Evolutionary conservation across 1,284 basidiomycete species (phyloP).

Genomic region (Papiliotrema fonsecae): DNA sequence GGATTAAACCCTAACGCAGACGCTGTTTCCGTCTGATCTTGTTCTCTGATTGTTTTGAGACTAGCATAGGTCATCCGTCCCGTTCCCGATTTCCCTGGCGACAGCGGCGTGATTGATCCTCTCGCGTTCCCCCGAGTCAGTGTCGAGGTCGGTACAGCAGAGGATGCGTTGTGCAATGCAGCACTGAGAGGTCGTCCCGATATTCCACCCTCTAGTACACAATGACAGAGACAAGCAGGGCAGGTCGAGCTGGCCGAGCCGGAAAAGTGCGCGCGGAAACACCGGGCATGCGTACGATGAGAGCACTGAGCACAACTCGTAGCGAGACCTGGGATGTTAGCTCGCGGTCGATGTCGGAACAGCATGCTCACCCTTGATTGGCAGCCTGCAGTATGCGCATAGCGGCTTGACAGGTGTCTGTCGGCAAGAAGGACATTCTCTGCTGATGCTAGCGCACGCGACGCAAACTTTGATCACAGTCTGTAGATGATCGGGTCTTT

Average conservation of each 20-base stretch:
- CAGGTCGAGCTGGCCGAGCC: slow-evolving; percentile 19
- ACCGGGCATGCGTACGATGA: slow-evolving; percentile 64
- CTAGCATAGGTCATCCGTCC: not conserved
- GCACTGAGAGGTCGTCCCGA: slow-evolving; percentile 10
- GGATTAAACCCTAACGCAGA: slow-evolving; percentile 4
- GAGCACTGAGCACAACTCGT: slow-evolving; percentile 61
- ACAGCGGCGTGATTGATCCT: not conserved
- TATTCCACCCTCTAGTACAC: slow-evolving; percentile 18
- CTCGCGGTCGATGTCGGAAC: not conserved
- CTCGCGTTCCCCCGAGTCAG: not conserved
- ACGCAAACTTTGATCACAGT: slow-evolving; percentile 16
- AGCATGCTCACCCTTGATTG: slow-evolving; percentile 61
- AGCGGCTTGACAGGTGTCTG: slow-evolving; percentile 51
- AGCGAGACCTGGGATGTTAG: slow-evolving; percentile 58
- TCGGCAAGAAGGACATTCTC: slow-evolving; percentile 55
- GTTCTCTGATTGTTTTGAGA: slow-evolving; percentile 4
- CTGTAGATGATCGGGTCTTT: not conserved
- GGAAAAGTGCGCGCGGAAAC: slow-evolving; percentile 39
- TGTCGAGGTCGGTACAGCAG: not conserved
- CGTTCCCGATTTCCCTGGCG: not conserved
- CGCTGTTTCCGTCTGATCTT: not conserved
- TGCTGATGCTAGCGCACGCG: slow-evolving; percentile 9
- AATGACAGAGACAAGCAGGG: slow-evolving; percentile 36
- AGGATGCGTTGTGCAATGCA: not conserved
- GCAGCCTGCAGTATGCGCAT: slow-evolving; percentile 70